phyloP scores from a whole-genome alignment of 108 stramenopile genomes.

The Nitzschia putrida region DNA sequence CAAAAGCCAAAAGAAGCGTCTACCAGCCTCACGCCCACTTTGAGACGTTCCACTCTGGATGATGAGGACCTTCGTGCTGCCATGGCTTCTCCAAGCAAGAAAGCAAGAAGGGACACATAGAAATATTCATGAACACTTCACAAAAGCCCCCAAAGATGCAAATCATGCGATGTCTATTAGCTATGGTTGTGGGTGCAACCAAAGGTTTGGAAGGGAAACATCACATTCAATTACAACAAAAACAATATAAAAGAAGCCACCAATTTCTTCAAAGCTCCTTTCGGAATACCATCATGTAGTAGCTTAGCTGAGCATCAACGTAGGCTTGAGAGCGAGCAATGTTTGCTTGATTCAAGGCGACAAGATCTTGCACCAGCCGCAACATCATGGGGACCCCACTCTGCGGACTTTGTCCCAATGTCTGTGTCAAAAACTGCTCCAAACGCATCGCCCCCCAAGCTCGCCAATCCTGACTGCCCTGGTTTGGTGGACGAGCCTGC shows the following conservation, averaged over 20 bases:
- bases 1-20: not conserved
- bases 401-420: not conserved
- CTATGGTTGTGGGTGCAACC: too few relatives aligned
- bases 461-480: slow-evolving; percentile 3
- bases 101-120: not conserved
- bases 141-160: too few relatives aligned
- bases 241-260: too few relatives aligned
- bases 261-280: not conserved
- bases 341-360: not conserved
- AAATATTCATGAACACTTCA: too few relatives aligned
- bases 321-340: slow-evolving; percentile 10
- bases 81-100: slow-evolving; percentile 8
- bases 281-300: not conserved
- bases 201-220: too few relatives aligned
- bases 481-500: too few relatives aligned
- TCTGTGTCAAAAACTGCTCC: not conserved
- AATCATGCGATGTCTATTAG: too few relatives aligned
- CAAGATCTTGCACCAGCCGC: slow-evolving; percentile 2
- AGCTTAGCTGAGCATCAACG: not conserved
- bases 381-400: not conserved
- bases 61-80: slow-evolving; percentile 1
- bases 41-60: not conserved
- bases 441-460: not conserved
- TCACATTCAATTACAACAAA: too few relatives aligned
- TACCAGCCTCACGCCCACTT: slow-evolving; percentile 6